phyloP scores from a whole-genome alignment of 371 early-diverging fungal species.

The Mortierella sp. region DNA sequence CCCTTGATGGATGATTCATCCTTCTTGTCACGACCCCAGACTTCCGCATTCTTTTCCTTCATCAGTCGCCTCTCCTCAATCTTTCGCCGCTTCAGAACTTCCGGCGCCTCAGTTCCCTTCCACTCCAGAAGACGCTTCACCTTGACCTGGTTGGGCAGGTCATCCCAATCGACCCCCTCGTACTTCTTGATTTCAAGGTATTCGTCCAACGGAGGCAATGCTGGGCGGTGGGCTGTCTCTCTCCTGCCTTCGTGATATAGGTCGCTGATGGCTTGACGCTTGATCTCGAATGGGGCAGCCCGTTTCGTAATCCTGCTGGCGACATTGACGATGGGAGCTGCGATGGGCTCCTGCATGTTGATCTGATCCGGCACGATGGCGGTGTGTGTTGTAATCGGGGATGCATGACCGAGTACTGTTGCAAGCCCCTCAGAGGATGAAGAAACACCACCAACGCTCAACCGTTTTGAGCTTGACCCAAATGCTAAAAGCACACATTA shows the following conservation, averaged over 20 bases:
- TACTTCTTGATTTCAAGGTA: constrained; percentile 52
- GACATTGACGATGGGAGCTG: background rate
- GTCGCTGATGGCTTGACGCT: constrained; percentile 20
- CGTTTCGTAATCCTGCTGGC: background rate
- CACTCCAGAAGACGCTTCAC: constrained; percentile 39
- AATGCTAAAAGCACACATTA: background rate
- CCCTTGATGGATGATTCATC: constrained; percentile 5
- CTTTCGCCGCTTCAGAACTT: constrained; percentile 31
- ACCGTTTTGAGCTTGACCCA: background rate
- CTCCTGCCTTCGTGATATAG: constrained; percentile 6
- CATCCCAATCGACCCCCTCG: constrained; percentile 45
- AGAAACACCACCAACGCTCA: background rate
- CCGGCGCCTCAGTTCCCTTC: constrained; percentile 50
- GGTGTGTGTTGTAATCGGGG: background rate
- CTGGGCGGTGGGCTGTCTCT: constrained; percentile 6
- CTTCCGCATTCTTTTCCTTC: constrained; percentile 18
- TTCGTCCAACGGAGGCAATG: constrained; percentile 32
- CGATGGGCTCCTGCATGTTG: background rate
- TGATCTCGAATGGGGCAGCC: constrained; percentile 25
- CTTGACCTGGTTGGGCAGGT: constrained; percentile 34
- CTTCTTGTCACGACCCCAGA: constrained; percentile 14
- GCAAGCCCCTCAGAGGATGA: background rate
- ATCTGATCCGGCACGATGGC: background rate
- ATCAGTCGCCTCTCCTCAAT: constrained; percentile 20
- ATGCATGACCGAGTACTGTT: background rate